These are phyloP conservation scores for Monilinia aucupariae DNA, from an alignment of 2,329 filamentous ascomycete genomes.

Conservation along the genomic window DNA sequence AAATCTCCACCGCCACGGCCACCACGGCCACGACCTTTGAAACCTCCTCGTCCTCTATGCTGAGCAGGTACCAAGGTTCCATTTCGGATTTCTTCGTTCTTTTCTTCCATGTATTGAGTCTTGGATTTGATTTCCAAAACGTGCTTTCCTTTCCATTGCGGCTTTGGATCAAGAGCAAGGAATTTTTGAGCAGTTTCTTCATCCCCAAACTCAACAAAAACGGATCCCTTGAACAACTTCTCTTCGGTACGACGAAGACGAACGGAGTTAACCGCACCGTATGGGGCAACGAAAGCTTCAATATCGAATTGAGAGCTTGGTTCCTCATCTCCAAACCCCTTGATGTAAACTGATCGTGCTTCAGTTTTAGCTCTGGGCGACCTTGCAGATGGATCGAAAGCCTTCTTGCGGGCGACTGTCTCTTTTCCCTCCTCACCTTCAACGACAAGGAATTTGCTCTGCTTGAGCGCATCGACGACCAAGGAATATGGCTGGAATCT, in stretches of 20 bases:
- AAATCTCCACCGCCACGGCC: conserved; percentile 18
- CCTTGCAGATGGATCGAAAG: conserved; percentile 51
- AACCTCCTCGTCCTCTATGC: conserved; percentile 23
- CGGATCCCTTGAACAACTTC: conserved; percentile 86
- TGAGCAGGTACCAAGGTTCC: conserved; percentile 57
- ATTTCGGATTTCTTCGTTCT: conserved; percentile 64
- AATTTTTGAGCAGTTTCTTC: conserved; percentile 78
- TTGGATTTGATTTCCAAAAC: conserved; percentile 82
- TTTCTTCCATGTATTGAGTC: conserved; percentile 77
- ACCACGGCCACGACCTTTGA: conserved; percentile 38
- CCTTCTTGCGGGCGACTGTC: conserved; percentile 68
- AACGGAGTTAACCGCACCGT: conserved; percentile 72
- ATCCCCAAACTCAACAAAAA: conserved; percentile 86
- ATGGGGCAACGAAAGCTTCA: conserved; percentile 82
- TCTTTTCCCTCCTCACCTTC: conserved; percentile 68
- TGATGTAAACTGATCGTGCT: conserved; percentile 77
- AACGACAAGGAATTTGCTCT: conserved; percentile 68
- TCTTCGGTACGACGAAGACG: conserved; percentile 74
- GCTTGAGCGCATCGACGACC: conserved; percentile 75
- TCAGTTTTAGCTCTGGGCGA: conserved; percentile 60
- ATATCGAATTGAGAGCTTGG: conserved; percentile 86
- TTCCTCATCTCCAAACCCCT: conserved; percentile 86
- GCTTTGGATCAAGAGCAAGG: conserved; percentile 70
- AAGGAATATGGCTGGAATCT: conserved; percentile 84
- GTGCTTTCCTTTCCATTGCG: conserved; percentile 70